Conservation (phyloP, 2,329 filamentous ascomycete genomes). For the Fusarium decemcellulare region DNA sequence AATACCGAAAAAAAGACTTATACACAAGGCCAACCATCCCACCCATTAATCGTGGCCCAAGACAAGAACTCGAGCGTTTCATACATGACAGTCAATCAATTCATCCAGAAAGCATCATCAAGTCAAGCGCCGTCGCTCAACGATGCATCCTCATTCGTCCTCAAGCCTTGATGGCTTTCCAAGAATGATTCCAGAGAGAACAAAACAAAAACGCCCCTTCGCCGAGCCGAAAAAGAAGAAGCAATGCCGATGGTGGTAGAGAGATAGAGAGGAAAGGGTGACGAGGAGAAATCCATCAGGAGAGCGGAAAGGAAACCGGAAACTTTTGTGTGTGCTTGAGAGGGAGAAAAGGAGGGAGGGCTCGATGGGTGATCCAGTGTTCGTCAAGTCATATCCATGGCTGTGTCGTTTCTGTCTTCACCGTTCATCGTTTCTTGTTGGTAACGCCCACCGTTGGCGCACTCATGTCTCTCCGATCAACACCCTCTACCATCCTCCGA, state of each 20-base stretch:
- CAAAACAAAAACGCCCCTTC: constrained; percentile 43
- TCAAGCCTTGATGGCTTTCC: constrained; percentile 14
- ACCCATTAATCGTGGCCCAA: constrained; percentile 27
- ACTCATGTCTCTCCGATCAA: constrained; percentile 63
- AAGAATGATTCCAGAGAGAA: constrained; percentile 9
- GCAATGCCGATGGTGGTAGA: background rate
- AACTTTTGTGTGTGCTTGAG: constrained; percentile 24
- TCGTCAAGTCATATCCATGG: constrained; percentile 43
- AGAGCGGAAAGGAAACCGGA: constrained; percentile 19
- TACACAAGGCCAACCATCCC: constrained; percentile 17
- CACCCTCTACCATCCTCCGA: constrained; percentile 69
- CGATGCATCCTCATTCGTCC: constrained; percentile 16
- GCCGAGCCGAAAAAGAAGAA: constrained; percentile 33
- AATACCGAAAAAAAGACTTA: constrained; percentile 13
- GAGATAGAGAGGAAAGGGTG: constrained; percentile 19
- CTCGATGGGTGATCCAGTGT: constrained; percentile 25
- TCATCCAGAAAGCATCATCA: constrained; percentile 8
- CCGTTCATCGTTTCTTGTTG: constrained; percentile 37
- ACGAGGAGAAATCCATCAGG: constrained; percentile 18
- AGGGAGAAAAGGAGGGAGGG: constrained; percentile 10
- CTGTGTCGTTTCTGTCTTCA: constrained; percentile 15
- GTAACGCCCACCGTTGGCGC: constrained; percentile 57
- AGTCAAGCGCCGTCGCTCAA: constrained; percentile 29
- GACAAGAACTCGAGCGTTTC: constrained; percentile 17
- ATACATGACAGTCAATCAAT: constrained; percentile 26